Percentiles rank a stretch among this genome's conserved stretches.
phyloP scores from a whole-genome alignment of 148 eudicot species.

The Salicornia ramosissima region DNA sequence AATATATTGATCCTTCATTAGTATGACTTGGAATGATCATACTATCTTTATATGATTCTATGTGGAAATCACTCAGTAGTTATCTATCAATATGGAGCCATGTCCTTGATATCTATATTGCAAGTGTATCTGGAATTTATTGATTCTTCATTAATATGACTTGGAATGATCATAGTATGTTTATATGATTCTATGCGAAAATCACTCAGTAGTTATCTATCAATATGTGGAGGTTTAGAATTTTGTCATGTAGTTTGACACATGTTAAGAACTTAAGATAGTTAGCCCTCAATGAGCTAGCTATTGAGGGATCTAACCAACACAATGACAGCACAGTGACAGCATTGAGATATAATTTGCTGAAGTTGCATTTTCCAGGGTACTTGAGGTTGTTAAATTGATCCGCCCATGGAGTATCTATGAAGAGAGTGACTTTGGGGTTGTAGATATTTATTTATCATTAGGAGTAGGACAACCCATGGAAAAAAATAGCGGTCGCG shows the following conservation, averaged over 20 bases:
- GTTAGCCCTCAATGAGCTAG: neutral
- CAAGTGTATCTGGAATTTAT: neutral
- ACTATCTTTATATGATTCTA: neutral
- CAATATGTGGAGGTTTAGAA: neutral
- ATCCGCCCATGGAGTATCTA: neutral
- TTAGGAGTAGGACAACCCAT: too few species aligned
- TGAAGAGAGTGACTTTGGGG: neutral
- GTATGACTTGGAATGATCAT: neutral
- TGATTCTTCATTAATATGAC: neutral
- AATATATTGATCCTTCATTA: neutral
- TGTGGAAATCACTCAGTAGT: neutral
- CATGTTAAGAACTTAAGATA: neutral
- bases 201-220: neutral
- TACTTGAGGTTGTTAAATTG: neutral
- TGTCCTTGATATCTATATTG: too few species aligned
- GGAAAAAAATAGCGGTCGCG: too few species aligned
- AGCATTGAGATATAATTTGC: neutral
- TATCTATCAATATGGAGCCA: neutral
- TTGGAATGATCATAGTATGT: neutral
- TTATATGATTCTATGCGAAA: neutral
- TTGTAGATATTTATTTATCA: too few species aligned
- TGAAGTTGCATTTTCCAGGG: neutral
- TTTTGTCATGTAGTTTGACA: neutral
- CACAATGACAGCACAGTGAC: neutral
- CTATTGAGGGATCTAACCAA: neutral